These are phyloP conservation scores for Torulaspora maleeae DNA, from an alignment of 805 yeast genomes.

Conservation along the genomic window DNA sequence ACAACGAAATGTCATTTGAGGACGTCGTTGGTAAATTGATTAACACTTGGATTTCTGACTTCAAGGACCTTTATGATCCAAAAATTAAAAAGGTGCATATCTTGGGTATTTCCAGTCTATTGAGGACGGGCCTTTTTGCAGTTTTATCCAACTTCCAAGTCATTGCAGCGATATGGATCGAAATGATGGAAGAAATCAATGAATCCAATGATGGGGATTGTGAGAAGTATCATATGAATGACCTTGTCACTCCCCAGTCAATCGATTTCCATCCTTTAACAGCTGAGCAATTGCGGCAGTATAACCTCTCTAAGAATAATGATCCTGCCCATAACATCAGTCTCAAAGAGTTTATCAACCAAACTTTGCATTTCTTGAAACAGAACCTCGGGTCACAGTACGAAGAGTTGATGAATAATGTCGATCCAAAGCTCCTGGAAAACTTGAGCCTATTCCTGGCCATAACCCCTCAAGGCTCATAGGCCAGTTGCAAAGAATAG, in stretches of 20 bases:
- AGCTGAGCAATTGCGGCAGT: conserved; percentile 43
- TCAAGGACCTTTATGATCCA: conserved; percentile 63
- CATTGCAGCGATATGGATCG: conserved; percentile 42
- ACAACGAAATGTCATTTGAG: conserved; percentile 27
- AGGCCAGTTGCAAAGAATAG: not conserved
- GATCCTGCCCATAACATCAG: conserved; percentile 56
- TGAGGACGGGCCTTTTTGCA: conserved; percentile 37
- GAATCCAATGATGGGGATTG: conserved; percentile 58
- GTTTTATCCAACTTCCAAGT: conserved; percentile 33
- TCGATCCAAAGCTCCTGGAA: conserved; percentile 26
- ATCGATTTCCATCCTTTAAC: conserved; percentile 27
- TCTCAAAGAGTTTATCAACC: conserved; percentile 43
- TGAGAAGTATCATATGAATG: conserved; percentile 46
- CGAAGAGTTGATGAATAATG: conserved; percentile 21
- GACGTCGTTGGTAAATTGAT: conserved; percentile 30
- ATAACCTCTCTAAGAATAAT: conserved; percentile 33
- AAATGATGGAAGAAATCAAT: conserved; percentile 67
- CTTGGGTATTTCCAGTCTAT: conserved; percentile 54
- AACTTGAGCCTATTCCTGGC: conserved; percentile 27
- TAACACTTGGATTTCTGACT: conserved; percentile 42
- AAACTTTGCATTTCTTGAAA: conserved; percentile 28
- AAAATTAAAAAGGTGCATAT: conserved; percentile 65
- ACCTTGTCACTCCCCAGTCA: conserved; percentile 35
- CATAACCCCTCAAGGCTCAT: conserved; percentile 10
- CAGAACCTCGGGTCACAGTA: conserved; percentile 26